These are phyloP conservation scores for Colletotrichum kahawae DNA, from an alignment of 2,329 filamentous ascomycete genomes.

Conservation along the genomic window DNA sequence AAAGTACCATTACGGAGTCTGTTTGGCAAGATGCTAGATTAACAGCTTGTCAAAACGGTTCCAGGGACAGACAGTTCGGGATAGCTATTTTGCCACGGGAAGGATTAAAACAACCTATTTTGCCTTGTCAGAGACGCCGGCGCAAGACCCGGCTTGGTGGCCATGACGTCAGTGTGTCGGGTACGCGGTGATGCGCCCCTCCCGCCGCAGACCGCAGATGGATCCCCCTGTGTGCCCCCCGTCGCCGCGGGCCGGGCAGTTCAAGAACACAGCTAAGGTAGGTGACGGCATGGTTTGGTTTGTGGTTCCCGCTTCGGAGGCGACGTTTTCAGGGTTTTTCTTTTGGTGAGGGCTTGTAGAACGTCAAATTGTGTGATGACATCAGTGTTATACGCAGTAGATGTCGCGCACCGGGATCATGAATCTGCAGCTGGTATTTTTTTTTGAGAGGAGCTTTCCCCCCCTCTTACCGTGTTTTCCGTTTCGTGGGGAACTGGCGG, in stretches of 20 bases:
- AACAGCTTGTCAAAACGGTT: not conserved
- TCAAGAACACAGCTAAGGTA: not conserved
- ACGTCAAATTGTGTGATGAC: not conserved
- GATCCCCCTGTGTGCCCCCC: not conserved
- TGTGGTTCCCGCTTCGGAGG: not conserved
- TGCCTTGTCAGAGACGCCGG: not conserved
- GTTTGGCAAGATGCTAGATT: not conserved
- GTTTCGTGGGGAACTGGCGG: not conserved
- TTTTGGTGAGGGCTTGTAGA: not conserved
- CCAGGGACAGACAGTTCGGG: not conserved
- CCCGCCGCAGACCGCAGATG: not conserved
- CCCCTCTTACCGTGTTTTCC: not conserved
- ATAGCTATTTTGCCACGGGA: not conserved
- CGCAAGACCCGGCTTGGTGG: not conserved
- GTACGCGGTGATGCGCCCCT: not conserved
- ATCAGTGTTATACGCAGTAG: not conserved
- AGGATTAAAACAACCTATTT: not conserved
- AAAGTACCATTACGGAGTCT: not conserved
- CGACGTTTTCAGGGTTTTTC: not conserved
- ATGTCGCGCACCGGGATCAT: not conserved
- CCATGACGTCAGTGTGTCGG: not conserved
- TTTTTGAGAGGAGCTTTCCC: not conserved
- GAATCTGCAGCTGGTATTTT: not conserved
- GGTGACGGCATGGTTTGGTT: slow-evolving; percentile 8
- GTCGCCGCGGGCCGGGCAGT: not conserved